phyloP scores from a whole-genome alignment of 2,329 filamentous ascomycete species.

The Plenodomus biglobosus region DNA sequence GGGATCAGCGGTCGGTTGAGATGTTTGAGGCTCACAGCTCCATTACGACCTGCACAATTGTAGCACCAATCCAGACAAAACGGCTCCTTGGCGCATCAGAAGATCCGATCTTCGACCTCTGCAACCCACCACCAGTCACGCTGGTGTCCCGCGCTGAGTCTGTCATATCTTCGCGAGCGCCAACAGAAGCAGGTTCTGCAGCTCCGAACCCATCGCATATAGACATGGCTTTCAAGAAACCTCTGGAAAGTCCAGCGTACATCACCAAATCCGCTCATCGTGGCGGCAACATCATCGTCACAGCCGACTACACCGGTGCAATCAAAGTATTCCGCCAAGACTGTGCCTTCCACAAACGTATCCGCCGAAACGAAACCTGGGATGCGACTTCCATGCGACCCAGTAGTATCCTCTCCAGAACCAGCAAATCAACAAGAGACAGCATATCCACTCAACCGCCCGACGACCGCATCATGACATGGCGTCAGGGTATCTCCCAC shows the following conservation, averaged over 20 bases:
- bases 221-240: slow-evolving; percentile 40
- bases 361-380: slow-evolving; percentile 65
- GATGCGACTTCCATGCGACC: slow-evolving; percentile 68
- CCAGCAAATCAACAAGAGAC: slow-evolving; percentile 51
- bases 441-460: slow-evolving; percentile 53
- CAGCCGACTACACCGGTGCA: slow-evolving; percentile 80
- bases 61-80: slow-evolving; percentile 78
- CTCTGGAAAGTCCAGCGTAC: slow-evolving; percentile 74
- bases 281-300: slow-evolving; percentile 88
- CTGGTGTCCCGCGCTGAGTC: slow-evolving; percentile 74
- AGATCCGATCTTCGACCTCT: slow-evolving; percentile 93
- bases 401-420: slow-evolving; percentile 61
- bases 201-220: slow-evolving; percentile 38
- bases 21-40: slow-evolving; percentile 88
- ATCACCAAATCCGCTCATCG: slow-evolving; percentile 72
- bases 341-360: slow-evolving; percentile 78
- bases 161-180: slow-evolving; percentile 52
- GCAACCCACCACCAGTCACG: slow-evolving; percentile 89
- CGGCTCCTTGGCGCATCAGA: slow-evolving; percentile 77
- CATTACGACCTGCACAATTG: slow-evolving; percentile 84
- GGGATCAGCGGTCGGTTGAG: slow-evolving; percentile 81
- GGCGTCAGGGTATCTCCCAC: slow-evolving; percentile 71
- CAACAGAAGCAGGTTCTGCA: slow-evolving; percentile 47
- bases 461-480: slow-evolving; percentile 80
- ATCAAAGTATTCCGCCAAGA: slow-evolving; percentile 97